Evolutionary conservation across 768 basidiomycete genomes (phyloP), one percentile per base, ranked within the genome.

Genomic region (Leccinellum luteum): DNA sequence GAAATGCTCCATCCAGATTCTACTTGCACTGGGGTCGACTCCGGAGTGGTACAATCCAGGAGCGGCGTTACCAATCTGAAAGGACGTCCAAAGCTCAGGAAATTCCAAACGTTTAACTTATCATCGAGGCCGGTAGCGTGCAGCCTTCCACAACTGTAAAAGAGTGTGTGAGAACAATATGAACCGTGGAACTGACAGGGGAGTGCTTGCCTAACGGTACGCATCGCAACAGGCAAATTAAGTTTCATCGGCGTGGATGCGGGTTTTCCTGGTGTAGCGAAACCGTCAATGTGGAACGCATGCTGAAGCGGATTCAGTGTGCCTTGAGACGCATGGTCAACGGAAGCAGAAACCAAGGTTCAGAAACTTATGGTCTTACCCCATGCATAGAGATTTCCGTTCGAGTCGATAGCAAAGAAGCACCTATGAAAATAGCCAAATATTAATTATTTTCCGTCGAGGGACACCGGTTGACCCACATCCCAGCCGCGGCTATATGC

Each of bases 1-100:
- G 87, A 87, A 70, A 89, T 90, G 14, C 66, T 59, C 93, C 93
- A 94, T 44, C 93, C 92, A 63, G 89, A 87, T 68, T 87, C 87
- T 35, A 92, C 79, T 68, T 89, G 89, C 2, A 70, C 60, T 43
- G 85, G 81, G 3, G 72, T 74, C 31, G 86, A 73, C 25, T 83
- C 70, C 2, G 76, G 66, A 15, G 82, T 78, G 1, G 75, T 73
- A 10, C 69, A 72, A 59, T 78, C 75, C 52, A 80, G 59, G 32
- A 73, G 69, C 0, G 73, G 64, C 0, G 77, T 74, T 15, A 65
- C 55, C 38, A 93, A 75, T 44, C 77, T 76, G 75, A 89, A 89
- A 2, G 92, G 90, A 21, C 89, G 79, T 3, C 91, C 93, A 83
- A 92, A 94, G 63, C 77, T 85, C 6, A 79, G 70, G 68, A 92